Evolutionary conservation across 306 rosid genomes (phyloP), one percentile per base, ranked within the genome.

Genomic region (Quercus gilva): DNA sequence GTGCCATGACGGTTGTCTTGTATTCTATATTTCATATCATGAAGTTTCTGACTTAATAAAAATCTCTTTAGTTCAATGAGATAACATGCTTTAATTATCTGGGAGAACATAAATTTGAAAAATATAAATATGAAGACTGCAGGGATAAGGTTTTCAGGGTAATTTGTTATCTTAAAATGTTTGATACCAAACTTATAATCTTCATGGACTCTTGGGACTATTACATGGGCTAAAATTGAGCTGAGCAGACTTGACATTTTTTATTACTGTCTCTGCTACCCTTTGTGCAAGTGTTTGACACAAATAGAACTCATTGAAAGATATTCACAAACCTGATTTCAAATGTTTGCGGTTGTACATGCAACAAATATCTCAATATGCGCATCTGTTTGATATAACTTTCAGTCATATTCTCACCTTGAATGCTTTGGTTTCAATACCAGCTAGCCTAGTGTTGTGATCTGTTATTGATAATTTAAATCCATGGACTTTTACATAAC

Each of bases 401-500:
- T 63, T 18, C 33, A 15, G 21, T 35, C 52, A 68, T 60, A 25
- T 68, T 68, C 72, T 35, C 49, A 67, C 52, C 35, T 68, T 67
- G 14, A 5, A 6, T 63, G 72, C 55, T 72, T 73, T 65, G 68
- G 56, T 77, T 73, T 72, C 33, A 45, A 69, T 67, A 52, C 68
- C 64, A 19, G 69, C 80, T 70, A 33, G 70, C 57, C 18, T 17
- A 71, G 13, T 65, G 55, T 61, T 55, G 56, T 33, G 65, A 49
- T 74, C 35, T 71, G 53, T 74, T 78, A 71, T 76, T 55, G 70
- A 29, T 77, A 55, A 73, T 60, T 43, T 65, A 26, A 71, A 73
- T 28, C 83, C 21, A 77, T 70, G n/a, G 53, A 74, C 81, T 73
- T 80, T 49, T 76, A 37, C 57, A 79, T 80, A 75, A 70, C 78